Conservation (phyloP, 2,329 filamentous ascomycete species). For the Ophiocordyceps australis region DNA sequence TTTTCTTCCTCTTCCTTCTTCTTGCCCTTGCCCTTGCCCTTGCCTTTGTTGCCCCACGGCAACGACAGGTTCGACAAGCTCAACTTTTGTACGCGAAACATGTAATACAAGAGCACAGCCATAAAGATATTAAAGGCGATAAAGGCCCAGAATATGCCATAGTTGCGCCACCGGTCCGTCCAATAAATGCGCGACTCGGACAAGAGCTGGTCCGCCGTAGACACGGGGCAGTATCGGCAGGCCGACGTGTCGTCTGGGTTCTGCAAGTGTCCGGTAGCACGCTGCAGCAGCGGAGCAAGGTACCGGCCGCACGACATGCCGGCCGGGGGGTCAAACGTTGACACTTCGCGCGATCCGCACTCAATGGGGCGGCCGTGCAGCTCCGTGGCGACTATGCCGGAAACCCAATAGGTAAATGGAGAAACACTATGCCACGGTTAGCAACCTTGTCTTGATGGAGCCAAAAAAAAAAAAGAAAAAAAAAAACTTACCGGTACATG, state of each 20-base stretch:
- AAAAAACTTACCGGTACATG: slow-evolving; percentile 40
- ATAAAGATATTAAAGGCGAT: slow-evolving; percentile 43
- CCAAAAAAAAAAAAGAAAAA: no score
- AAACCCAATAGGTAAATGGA: slow-evolving; percentile 52
- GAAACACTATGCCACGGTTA: slow-evolving; percentile 17
- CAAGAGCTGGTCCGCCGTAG: slow-evolving; percentile 42
- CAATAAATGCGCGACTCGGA: slow-evolving; percentile 27
- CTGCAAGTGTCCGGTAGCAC: slow-evolving; percentile 37
- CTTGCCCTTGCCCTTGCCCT: no score
- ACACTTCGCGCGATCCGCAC: slow-evolving; percentile 38
- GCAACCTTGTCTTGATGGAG: no score
- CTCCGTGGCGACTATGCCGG: slow-evolving; percentile 48
- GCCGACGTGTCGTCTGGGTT: slow-evolving; percentile 34
- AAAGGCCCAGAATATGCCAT: slow-evolving; percentile 50
- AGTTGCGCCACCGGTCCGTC: slow-evolving; percentile 46
- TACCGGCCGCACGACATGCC: slow-evolving; percentile 47
- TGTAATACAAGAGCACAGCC: slow-evolving; percentile 43
- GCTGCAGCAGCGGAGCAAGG: slow-evolving; percentile 33
- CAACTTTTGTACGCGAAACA: slow-evolving; percentile 32
- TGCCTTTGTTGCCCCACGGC: slow-evolving; percentile 3
- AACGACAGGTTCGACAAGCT: slow-evolving; percentile 4
- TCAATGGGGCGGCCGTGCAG: slow-evolving; percentile 33
- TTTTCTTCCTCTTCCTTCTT: no score
- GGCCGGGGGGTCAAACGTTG: slow-evolving; percentile 43
- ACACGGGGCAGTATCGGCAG: slow-evolving; percentile 51